phyloP scores from a whole-genome alignment of 2,329 filamentous ascomycete genomes.

The Aspergillus sp. region DNA sequence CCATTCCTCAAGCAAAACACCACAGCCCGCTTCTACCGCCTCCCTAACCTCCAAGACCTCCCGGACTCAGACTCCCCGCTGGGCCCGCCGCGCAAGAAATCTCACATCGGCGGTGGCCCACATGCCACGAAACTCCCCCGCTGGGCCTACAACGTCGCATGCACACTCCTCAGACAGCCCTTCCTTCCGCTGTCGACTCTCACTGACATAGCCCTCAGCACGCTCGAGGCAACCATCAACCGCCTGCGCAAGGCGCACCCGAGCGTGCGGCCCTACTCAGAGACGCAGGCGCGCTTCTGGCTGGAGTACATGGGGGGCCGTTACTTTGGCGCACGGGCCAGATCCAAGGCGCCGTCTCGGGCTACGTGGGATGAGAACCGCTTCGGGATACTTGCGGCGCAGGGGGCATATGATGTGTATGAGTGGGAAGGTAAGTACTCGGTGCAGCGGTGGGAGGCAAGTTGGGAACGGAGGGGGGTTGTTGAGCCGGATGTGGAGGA shows the following conservation, averaged over 20 bases:
- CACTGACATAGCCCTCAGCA: constrained; percentile 20
- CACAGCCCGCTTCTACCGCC: constrained; percentile 23
- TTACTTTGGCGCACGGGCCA: no score
- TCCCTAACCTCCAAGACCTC: constrained; percentile 22
- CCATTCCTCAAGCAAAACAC: constrained; percentile 17
- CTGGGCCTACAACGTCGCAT: constrained; percentile 18
- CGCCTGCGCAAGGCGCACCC: constrained; percentile 14
- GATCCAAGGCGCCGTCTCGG: no score
- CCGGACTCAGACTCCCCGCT: constrained; percentile 20
- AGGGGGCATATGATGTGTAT: constrained; percentile 19
- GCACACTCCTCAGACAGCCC: constrained; percentile 15
- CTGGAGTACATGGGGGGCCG: constrained; percentile 8
- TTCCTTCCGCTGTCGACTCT: constrained; percentile 14
- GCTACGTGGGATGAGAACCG: neutral
- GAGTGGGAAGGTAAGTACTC: constrained; percentile 16
- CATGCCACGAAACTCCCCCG: constrained; percentile 20
- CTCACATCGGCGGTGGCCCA: constrained; percentile 5
- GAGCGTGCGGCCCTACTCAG: constrained; percentile 18
- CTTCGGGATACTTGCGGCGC: constrained; percentile 17
- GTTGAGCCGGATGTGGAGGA: constrained; percentile 16
- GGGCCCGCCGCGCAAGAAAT: constrained; percentile 3
- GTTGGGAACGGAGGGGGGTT: constrained; percentile 5
- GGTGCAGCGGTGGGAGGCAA: constrained; percentile 14
- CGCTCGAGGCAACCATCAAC: constrained; percentile 18
- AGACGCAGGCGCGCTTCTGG: constrained; percentile 23